A percentile compares a stretch with the other conserved stretches of the same genome.
Conservation (phyloP, 768 basidiomycete genomes). For the Udeniomyces megalosporus region DNA sequence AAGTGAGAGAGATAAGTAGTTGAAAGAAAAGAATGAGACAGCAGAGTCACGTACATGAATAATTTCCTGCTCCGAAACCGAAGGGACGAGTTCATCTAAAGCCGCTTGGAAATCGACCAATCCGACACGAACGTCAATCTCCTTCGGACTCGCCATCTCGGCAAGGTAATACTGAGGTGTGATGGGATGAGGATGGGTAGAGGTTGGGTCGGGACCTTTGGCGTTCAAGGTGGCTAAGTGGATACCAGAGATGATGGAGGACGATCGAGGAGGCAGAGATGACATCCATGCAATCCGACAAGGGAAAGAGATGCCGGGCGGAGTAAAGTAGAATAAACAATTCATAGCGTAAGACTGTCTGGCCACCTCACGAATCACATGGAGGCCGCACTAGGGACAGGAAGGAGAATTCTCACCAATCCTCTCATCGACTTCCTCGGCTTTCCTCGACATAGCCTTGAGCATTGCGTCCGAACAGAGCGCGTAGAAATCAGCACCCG, state of each 20-base stretch:
- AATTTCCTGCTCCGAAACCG: constrained; percentile 18
- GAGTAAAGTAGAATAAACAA: no score
- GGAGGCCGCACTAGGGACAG: no score
- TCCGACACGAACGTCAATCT: constrained; percentile 59
- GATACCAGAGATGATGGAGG: not conserved
- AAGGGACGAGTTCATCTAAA: constrained; percentile 36
- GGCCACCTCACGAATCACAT: no score
- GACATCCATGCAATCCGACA: no score
- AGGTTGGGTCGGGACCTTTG: constrained; percentile 23
- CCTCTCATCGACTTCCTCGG: constrained; percentile 55
- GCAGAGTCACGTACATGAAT: not conserved
- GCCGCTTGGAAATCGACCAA: constrained; percentile 61
- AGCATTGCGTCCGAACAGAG: constrained; percentile 92
- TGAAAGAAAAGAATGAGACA: no score
- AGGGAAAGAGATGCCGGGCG: not conserved
- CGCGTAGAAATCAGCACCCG: constrained; percentile 96
- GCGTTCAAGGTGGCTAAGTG: constrained; percentile 38
- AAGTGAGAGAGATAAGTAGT: no score
- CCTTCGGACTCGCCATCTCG: constrained; percentile 54
- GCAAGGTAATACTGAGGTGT: constrained; percentile 82
- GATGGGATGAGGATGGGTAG: constrained; percentile 43
- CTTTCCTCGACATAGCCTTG: constrained; percentile 81
- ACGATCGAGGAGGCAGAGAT: not conserved
- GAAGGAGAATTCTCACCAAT: constrained; percentile 39
- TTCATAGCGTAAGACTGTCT: no score